These are phyloP conservation scores for Cutaneotrichosporon mucoides DNA, from an alignment of 1,284 basidiomycete genomes.

Conservation along the genomic window DNA sequence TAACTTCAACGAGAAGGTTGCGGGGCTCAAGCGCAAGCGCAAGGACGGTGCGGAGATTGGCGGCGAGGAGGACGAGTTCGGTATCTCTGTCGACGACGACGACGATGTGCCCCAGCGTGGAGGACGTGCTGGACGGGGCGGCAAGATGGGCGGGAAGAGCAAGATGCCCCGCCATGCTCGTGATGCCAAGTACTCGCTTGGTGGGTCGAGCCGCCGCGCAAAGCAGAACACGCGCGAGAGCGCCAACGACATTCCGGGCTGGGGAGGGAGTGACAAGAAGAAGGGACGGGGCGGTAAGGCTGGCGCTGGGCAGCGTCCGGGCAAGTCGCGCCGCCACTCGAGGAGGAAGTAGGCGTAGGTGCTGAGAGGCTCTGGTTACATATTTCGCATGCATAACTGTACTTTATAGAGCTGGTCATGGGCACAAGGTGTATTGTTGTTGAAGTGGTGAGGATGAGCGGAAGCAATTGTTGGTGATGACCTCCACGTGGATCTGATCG, in stretches of 20 bases:
- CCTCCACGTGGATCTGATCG: too few species aligned
- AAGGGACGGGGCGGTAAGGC: constrained; percentile 44
- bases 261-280: constrained; percentile 45
- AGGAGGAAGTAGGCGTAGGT: constrained; percentile 9
- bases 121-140: constrained; percentile 32
- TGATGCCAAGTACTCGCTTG: constrained; percentile 76
- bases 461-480: too few species aligned
- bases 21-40: constrained; percentile 81
- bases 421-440: too few species aligned
- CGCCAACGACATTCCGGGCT: constrained; percentile 64
- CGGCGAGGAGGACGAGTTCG: constrained; percentile 43
- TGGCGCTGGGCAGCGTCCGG: constrained; percentile 21
- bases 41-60: constrained; percentile 77
- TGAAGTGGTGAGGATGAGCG: too few species aligned
- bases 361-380: neutral
- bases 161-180: constrained; percentile 62
- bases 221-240: constrained; percentile 78
- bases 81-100: constrained; percentile 15
- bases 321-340: constrained; percentile 30
- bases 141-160: constrained; percentile 31
- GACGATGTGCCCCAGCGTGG: neutral
- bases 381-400: neutral
- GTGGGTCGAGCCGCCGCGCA: constrained; percentile 58
- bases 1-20: constrained; percentile 76
- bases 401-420: neutral